These are phyloP conservation scores for Gynostemma pentaphyllum DNA, from an alignment of 306 rosid species.

Conservation along the genomic window DNA sequence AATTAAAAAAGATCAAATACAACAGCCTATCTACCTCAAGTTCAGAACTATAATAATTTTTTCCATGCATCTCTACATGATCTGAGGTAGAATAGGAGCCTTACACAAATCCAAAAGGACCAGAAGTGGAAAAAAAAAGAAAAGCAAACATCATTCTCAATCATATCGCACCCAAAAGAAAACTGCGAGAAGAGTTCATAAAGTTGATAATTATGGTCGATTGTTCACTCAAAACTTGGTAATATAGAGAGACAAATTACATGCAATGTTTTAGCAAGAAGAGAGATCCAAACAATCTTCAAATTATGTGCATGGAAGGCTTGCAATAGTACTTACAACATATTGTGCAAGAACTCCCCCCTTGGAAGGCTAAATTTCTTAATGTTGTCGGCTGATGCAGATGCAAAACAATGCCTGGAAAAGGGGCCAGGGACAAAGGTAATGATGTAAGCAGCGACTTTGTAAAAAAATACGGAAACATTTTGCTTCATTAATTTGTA, in stretches of 20 bases:
- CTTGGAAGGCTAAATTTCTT: conserved; percentile 88
- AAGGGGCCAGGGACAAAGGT: neutral
- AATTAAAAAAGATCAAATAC: too few species aligned
- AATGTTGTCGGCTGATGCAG: conserved; percentile 98
- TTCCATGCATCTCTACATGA: neutral
- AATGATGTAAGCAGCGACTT: conserved; percentile 1
- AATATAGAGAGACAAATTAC: neutral
- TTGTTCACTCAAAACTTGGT: too few species aligned
- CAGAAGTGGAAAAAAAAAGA: neutral
- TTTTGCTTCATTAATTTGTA: conserved; percentile 9
- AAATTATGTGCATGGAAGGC: neutral
- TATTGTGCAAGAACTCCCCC: conserved; percentile 93
- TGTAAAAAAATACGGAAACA: neutral
- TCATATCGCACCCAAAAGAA: too few species aligned
- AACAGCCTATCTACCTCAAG: neutral
- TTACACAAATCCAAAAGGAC: neutral
- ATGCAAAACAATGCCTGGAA: conserved; percentile 79
- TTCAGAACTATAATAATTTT: neutral
- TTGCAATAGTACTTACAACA: conserved; percentile 64
- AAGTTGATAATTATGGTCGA: too few species aligned
- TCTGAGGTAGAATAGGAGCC: neutral
- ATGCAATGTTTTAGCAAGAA: neutral
- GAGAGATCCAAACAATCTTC: neutral
- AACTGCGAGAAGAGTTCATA: too few species aligned
- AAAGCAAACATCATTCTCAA: neutral